Evolutionary conservation across 495 filamentous ascomycete species (phyloP).

Genomic region (Aspergillus wentii): DNA sequence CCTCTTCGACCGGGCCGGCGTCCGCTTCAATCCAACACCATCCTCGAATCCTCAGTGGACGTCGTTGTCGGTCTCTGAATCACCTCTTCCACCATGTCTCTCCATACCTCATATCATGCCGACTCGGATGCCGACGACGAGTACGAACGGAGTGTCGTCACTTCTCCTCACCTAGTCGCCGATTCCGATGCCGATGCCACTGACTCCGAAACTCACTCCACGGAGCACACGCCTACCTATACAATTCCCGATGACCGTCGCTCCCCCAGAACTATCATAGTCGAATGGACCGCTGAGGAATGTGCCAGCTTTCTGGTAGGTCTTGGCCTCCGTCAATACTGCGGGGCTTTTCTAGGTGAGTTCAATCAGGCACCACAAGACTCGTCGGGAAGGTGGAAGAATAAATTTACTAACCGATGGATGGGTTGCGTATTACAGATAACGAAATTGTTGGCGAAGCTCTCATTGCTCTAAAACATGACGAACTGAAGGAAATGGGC

Average conservation of each 20-base stretch:
- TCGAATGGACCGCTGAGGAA: constrained; percentile 85
- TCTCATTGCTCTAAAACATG: constrained; percentile 80
- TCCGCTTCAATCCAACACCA: no score
- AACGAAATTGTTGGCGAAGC: constrained; percentile 93
- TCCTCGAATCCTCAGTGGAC: no score
- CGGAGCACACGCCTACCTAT: constrained; percentile 84
- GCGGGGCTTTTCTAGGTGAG: constrained; percentile 73
- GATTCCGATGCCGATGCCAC: constrained; percentile 78
- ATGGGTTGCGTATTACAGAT: constrained; percentile 48
- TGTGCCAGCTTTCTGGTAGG: constrained; percentile 79
- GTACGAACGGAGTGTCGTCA: constrained; percentile 78
- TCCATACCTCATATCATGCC: constrained; percentile 58
- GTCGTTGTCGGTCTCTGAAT: no score
- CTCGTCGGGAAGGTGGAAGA: neutral
- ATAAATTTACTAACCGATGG: constrained; percentile 3
- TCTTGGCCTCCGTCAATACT: constrained; percentile 79
- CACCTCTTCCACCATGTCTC: constrained; percentile 43
- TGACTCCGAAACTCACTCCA: constrained; percentile 73
- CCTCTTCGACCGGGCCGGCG: no score
- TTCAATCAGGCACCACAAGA: constrained; percentile 1
- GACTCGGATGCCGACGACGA: constrained; percentile 94
- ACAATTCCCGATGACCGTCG: constrained; percentile 63
- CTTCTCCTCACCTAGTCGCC: constrained; percentile 64
- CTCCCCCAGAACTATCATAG: constrained; percentile 73
- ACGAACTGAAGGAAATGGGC: constrained; percentile 92